phyloP scores from a whole-genome alignment of 2,329 filamentous ascomycete genomes.

The Knoxdaviesia capensis region DNA sequence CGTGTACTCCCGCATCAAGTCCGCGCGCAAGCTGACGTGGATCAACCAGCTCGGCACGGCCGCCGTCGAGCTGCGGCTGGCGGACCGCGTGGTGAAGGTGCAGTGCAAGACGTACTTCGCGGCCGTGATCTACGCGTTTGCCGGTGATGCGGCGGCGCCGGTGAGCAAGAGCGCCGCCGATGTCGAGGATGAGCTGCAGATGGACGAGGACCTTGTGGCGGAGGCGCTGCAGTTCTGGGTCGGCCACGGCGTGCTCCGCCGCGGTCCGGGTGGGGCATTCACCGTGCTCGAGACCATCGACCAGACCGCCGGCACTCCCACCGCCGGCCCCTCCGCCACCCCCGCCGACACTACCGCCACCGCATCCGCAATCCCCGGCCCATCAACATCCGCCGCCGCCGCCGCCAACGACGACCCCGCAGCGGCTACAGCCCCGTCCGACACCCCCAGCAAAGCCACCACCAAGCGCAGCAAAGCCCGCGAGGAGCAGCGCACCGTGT shows the following conservation, averaged over 20 bases:
- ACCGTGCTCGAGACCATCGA: constrained; percentile 47
- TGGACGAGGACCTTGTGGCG: constrained; percentile 53
- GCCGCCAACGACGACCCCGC: neutral
- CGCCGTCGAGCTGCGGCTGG: constrained; percentile 60
- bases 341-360: constrained; percentile 3
- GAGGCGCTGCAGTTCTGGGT: constrained; percentile 53
- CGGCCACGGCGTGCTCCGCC: constrained; percentile 43
- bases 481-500: constrained; percentile 42
- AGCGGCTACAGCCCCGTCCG: neutral
- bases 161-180: constrained; percentile 20
- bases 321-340: constrained; percentile 13
- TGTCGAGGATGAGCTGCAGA: constrained; percentile 38
- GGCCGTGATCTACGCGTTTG: constrained; percentile 67
- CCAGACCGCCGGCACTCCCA: constrained; percentile 11
- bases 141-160: constrained; percentile 18
- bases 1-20: constrained; percentile 63
- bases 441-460: constrained; percentile 27
- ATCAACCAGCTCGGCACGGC: constrained; percentile 64
- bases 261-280: constrained; percentile 32
- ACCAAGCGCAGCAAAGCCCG: constrained; percentile 35
- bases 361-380: constrained; percentile 3
- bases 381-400: constrained; percentile 5
- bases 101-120: constrained; percentile 73
- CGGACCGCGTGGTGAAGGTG: constrained; percentile 54
- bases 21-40: constrained; percentile 75